Evolutionary conservation across 768 basidiomycete genomes (phyloP), one percentile per base, ranked within the genome.

Genomic region (Mycena indigotica): DNA sequence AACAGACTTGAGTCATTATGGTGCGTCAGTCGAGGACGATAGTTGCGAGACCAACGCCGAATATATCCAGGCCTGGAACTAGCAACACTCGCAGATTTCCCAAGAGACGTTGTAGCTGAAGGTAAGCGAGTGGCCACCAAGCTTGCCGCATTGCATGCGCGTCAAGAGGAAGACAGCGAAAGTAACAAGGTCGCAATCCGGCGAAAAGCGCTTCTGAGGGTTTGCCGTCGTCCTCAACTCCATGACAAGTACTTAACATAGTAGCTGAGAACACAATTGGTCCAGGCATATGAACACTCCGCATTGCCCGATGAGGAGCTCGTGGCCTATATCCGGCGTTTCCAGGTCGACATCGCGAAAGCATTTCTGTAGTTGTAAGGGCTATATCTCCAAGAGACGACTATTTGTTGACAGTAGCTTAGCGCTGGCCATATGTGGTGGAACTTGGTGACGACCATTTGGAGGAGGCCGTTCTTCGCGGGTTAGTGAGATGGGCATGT

Each of bases 21-120:
- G 92, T 91, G 44, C n/a, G 41, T 21, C 41, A 19, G n/a, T 23
- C 41, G 15, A 12, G 32, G 10, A 35, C 32, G 8, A 17, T 35
- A 8, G 32, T 35, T 35, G 32, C 56, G 26, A 40, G n/a, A 38
- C 48, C 41, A 8, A 21, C 19, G 25, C 13, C 51, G 19, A 8
- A 19, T 55, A n/a, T n/a, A n/a, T n/a, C n/a, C 61, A 95, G 95
- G 96, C 2, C 76, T 99, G 12, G 91, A 97, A 64, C 82, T 98
- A 25, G 95, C 95, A 13, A 84, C 84, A 46, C 80, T 96, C 4
- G 95, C 93, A 1, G 93, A 95, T 66, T 77, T 99, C 0, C 96
- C 96, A 0, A 60, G 70, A 0, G 83, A 89, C 46, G 84, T 96
- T 13, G 69, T 95, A 39, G 60, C 66, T 3, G 86, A 89, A 69